Conservation (phyloP, 768 basidiomycete species). For the Panus rudis region DNA sequence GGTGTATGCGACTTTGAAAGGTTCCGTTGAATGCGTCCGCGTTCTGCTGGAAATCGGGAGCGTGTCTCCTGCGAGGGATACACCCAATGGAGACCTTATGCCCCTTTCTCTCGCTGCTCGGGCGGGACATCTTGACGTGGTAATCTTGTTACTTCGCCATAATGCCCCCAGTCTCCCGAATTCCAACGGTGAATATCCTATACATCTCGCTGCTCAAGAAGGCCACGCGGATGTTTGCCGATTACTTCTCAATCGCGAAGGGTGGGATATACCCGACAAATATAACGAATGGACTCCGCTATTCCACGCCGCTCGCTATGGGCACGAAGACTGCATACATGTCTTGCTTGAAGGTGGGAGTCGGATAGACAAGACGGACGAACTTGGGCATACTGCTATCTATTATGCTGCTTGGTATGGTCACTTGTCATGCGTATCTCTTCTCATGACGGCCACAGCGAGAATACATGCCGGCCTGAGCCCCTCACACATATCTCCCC, state of each 20-base stretch:
- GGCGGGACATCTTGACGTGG: slow-evolving; percentile 81
- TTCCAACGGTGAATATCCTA: slow-evolving; percentile 93
- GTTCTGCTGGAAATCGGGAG: slow-evolving; percentile 73
- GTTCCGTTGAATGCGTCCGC: slow-evolving; percentile 74
- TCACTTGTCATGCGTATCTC: slow-evolving; percentile 59
- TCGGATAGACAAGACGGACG: slow-evolving; percentile 71
- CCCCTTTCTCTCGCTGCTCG: slow-evolving; percentile 90
- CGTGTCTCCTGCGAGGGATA: slow-evolving; percentile 55
- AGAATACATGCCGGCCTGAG: slow-evolving; percentile 15
- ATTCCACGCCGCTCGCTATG: slow-evolving; percentile 89
- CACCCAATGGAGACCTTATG: slow-evolving; percentile 60
- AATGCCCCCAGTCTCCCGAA: slow-evolving; percentile 80
- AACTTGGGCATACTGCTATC: slow-evolving; percentile 75
- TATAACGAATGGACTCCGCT: slow-evolving; percentile 98
- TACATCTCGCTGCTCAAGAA: slow-evolving; percentile 90
- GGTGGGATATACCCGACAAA: slow-evolving; percentile 87
- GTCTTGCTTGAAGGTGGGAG: slow-evolving; percentile 78
- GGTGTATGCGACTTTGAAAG: slow-evolving; percentile 86
- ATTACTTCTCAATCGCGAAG: slow-evolving; percentile 64
- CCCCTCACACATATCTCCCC: slow-evolving; percentile 17
- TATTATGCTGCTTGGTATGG: slow-evolving; percentile 99
- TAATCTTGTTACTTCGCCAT: slow-evolving; percentile 64
- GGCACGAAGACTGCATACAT: slow-evolving; percentile 64
- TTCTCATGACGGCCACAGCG: slow-evolving; percentile 38
- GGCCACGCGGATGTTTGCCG: slow-evolving; percentile 84